Evolutionary conservation across 306 rosid species (phyloP).

Genomic region (Malus sieversii): DNA sequence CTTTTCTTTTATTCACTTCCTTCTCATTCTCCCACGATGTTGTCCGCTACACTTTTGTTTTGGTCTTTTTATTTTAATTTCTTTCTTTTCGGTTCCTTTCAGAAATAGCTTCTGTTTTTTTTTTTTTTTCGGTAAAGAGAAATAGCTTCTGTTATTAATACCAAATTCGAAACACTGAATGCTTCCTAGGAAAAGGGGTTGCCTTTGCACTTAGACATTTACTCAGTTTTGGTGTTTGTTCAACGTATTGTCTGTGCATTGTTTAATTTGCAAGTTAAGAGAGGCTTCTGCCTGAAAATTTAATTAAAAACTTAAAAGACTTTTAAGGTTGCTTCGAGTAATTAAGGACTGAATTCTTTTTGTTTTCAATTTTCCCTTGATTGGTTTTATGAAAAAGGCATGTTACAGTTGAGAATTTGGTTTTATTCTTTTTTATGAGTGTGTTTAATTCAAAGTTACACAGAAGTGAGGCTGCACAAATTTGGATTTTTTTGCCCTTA

Average conservation of each 20-base stretch:
- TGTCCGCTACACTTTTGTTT: neutral
- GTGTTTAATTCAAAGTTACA: neutral
- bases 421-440: constrained; percentile 14
- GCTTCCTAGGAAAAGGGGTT: constrained; percentile 4
- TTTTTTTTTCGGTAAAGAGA: too few relatives aligned
- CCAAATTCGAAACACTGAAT: constrained; percentile 3
- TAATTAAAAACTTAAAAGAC: neutral
- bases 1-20: neutral
- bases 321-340: constrained; percentile 18
- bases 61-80: neutral
- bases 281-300: constrained; percentile 5
- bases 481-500: constrained; percentile 1
- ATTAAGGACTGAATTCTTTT: constrained; percentile 4
- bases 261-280: constrained; percentile 16
- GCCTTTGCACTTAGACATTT: neutral
- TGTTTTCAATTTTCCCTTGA: neutral
- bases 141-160: neutral
- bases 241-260: constrained; percentile 23
- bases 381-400: constrained; percentile 14
- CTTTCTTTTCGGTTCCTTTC: constrained; percentile 1
- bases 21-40: constrained; percentile 8
- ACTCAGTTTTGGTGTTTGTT: neutral
- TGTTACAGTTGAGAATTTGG: constrained; percentile 7
- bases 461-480: neutral
- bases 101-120: neutral